phyloP scores from a whole-genome alignment of 2,329 filamentous ascomycete species.

The Sordariomycetes sp. region DNA sequence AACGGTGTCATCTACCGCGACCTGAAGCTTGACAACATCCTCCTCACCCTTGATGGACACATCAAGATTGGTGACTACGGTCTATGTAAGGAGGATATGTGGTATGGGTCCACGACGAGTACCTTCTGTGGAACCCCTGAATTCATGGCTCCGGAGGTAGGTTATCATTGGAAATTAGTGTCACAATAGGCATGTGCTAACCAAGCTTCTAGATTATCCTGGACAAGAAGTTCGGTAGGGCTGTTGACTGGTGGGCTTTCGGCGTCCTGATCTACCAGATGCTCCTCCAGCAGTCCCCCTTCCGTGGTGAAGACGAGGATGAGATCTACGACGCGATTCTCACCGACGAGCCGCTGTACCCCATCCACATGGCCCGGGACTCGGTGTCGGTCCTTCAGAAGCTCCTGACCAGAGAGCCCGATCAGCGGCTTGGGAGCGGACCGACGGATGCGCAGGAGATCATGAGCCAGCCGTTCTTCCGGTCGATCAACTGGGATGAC shows the following conservation, averaged over 20 bases:
- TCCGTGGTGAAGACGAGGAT: conserved; percentile 97
- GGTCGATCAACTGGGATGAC: conserved; percentile 97
- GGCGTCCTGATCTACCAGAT: conserved; percentile 99
- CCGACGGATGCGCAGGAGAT: conserved; percentile 97
- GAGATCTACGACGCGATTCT: conserved; percentile 99
- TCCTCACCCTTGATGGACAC: conserved; percentile 88
- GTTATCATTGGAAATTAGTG: conserved; percentile 14
- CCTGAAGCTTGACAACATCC: conserved; percentile 85
- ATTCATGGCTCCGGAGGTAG: conserved; percentile 95
- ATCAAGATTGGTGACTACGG: conserved; percentile 99
- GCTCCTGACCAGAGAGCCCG: conserved; percentile 87
- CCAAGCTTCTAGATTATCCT: conserved; percentile 62
- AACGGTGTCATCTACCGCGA: conserved; percentile 99
- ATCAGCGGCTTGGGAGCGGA: conserved; percentile 82
- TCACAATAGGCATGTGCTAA: background rate
- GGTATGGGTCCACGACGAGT: conserved; percentile 92
- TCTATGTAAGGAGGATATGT: conserved; percentile 99
- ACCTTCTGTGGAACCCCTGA: conserved; percentile 99
- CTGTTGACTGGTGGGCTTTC: conserved; percentile 99
- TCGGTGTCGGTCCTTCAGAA: conserved; percentile 97
- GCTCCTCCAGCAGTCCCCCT: conserved; percentile 96
- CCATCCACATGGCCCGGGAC: conserved; percentile 97
- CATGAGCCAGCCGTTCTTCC: conserved; percentile 98
- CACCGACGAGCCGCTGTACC: conserved; percentile 92
- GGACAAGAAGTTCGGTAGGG: conserved; percentile 95